These are phyloP conservation scores for Pseudisothecium myosuroides DNA, from an alignment of 225 moss, liverwort and hornwort genomes.

Conservation along the genomic window DNA sequence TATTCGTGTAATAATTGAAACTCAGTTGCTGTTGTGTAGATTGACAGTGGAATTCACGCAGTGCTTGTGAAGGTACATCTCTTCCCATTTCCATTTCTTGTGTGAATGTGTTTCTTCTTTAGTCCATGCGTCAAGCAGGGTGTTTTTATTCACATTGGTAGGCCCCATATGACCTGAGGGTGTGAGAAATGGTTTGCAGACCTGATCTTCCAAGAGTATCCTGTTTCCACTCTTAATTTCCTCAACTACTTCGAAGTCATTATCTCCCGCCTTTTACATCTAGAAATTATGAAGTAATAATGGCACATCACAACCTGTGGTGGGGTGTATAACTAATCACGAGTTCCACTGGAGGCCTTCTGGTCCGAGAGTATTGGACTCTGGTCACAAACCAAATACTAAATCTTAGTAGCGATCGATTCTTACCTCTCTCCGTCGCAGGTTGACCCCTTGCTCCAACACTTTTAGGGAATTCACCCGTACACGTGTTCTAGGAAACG, in stretches of 20 bases:
- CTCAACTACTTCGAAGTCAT: not conserved
- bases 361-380: not conserved
- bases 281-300: not conserved
- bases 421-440: not conserved
- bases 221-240: not conserved
- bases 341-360: not conserved
- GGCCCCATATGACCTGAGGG: too few species aligned
- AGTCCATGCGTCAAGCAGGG: not conserved
- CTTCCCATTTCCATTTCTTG: not conserved
- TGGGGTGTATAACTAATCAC: not conserved
- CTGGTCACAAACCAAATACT: not conserved
- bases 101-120: not conserved
- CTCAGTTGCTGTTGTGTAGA: conserved; percentile 32
- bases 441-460: not conserved
- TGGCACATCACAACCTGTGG: not conserved
- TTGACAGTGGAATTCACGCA: conserved; percentile 83
- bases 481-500: not conserved
- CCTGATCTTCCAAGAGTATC: not conserved
- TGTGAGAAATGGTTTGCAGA: not conserved
- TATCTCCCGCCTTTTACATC: not conserved
- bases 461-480: not conserved
- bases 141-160: not conserved
- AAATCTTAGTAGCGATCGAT: not conserved
- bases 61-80: conserved; percentile 68
- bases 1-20: not conserved